Conservation (phyloP, 2,329 filamentous ascomycete species). For the Emericellopsis cladophorae region DNA sequence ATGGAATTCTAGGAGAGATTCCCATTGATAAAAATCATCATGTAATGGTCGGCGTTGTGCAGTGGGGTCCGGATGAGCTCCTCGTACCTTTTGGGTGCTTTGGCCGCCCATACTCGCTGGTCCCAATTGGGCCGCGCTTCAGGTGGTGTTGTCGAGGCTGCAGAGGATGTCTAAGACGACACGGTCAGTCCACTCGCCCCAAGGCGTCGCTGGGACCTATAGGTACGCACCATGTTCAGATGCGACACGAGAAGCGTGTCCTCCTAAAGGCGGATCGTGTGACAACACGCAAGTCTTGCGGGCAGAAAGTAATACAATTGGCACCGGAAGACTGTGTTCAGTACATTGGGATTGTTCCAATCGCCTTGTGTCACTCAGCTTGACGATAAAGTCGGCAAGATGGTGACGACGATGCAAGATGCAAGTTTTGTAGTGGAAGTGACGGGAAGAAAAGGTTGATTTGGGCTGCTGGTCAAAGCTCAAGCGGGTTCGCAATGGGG, state of each 20-base stretch:
- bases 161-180: constrained; percentile 47
- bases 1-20: constrained; percentile 98
- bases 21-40: constrained; percentile 97
- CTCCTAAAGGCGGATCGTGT: no score
- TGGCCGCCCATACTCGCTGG: constrained; percentile 69
- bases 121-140: constrained; percentile 57
- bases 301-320: no score
- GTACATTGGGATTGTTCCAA: not conserved
- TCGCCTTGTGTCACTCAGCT: no score
- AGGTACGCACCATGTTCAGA: not conserved
- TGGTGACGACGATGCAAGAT: no score
- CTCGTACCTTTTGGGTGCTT: constrained; percentile 79
- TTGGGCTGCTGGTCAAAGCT: no score
- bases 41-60: constrained; percentile 13
- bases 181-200: not conserved
- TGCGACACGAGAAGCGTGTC: no score
- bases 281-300: no score
- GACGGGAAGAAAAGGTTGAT: no score
- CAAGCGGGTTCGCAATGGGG: no score
- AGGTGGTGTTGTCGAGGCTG: constrained; percentile 58
- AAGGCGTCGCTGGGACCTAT: not conserved
- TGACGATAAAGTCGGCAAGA: no score
- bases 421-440: no score
- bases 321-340: not conserved
- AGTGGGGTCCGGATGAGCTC: constrained; percentile 1